A percentile compares a stretch with the other conserved stretches of the same genome.
phyloP scores from a whole-genome alignment of 352 stramenopile genomes.

The Pythium guiyangense region DNA sequence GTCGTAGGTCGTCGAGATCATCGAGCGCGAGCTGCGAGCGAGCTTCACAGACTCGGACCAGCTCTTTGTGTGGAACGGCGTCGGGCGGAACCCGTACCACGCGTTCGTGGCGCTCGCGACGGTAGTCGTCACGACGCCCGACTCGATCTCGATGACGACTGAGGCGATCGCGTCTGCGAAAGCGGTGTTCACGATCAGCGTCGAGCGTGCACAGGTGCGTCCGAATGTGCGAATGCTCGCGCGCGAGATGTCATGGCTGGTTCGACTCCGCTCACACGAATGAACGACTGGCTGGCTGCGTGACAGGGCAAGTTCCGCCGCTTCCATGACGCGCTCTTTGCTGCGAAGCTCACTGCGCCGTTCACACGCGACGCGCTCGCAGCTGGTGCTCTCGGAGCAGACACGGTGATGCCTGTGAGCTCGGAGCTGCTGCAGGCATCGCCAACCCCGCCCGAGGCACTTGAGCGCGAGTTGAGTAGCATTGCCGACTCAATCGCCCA shows the following conservation, averaged over 20 bases:
- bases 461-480: slow-evolving; percentile 36
- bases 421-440: too few species aligned
- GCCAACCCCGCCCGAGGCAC: slow-evolving; percentile 6
- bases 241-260: not conserved
- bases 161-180: slow-evolving; percentile 58
- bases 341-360: slow-evolving; percentile 20
- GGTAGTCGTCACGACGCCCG: slow-evolving; percentile 60
- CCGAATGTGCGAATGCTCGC: not conserved
- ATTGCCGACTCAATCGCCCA: slow-evolving; percentile 21
- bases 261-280: not conserved
- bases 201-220: slow-evolving; percentile 37
- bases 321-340: slow-evolving; percentile 44
- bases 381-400: not conserved
- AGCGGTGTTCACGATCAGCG: slow-evolving; percentile 44
- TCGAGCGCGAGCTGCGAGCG: slow-evolving; percentile 20
- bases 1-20: slow-evolving; percentile 28
- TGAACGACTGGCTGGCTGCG: not conserved
- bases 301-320: slow-evolving; percentile 48
- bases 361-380: slow-evolving; percentile 16
- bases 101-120: slow-evolving; percentile 47
- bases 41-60: slow-evolving; percentile 18
- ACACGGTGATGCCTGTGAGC: too few species aligned
- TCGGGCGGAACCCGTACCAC: slow-evolving; percentile 60
- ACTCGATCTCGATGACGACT: slow-evolving; percentile 81
- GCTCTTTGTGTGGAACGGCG: slow-evolving; percentile 49